These are phyloP conservation scores for Starmerella bombicola DNA, from an alignment of 805 yeast genomes.

Conservation along the genomic window DNA sequence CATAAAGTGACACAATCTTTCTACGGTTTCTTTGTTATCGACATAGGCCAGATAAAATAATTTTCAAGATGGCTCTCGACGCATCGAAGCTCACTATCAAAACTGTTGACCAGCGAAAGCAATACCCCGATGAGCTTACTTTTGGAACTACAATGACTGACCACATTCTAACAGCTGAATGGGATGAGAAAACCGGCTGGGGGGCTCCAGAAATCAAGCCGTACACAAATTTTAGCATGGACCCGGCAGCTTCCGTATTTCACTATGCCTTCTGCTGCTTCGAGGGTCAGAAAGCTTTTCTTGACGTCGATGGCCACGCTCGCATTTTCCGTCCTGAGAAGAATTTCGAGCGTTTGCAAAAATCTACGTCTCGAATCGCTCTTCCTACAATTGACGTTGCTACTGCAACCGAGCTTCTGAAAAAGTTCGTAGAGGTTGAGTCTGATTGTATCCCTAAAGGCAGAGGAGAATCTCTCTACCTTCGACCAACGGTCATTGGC, in stretches of 20 bases:
- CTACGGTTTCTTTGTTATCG: too few species aligned
- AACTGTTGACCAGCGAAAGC: conserved; percentile 38
- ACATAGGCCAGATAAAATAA: too few species aligned
- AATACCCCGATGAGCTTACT: conserved; percentile 44
- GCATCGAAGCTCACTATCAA: conserved; percentile 42
- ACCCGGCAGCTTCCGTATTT: conserved; percentile 84
- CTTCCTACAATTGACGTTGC: conserved; percentile 75
- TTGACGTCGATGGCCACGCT: conserved; percentile 42
- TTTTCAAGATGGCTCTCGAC: conserved; percentile 31
- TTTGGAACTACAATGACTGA: conserved; percentile 69
- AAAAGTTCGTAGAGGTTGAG: conserved; percentile 63
- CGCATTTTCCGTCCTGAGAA: conserved; percentile 83
- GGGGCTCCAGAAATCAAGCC: conserved; percentile 79
- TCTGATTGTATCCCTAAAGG: conserved; percentile 69
- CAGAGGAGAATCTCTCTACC: conserved; percentile 78
- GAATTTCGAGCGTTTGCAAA: conserved; percentile 85
- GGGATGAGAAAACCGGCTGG: conserved; percentile 77
- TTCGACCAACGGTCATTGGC: conserved; percentile 93
- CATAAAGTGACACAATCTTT: too few species aligned
- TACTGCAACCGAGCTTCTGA: conserved; percentile 61
- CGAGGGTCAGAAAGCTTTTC: conserved; percentile 93
- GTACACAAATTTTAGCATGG: conserved; percentile 59
- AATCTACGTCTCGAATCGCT: conserved; percentile 79
- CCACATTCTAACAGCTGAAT: conserved; percentile 79
- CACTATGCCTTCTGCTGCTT: conserved; percentile 93